Conservation (phyloP, 2,329 filamentous ascomycete species). For the Aspergillus niger region DNA sequence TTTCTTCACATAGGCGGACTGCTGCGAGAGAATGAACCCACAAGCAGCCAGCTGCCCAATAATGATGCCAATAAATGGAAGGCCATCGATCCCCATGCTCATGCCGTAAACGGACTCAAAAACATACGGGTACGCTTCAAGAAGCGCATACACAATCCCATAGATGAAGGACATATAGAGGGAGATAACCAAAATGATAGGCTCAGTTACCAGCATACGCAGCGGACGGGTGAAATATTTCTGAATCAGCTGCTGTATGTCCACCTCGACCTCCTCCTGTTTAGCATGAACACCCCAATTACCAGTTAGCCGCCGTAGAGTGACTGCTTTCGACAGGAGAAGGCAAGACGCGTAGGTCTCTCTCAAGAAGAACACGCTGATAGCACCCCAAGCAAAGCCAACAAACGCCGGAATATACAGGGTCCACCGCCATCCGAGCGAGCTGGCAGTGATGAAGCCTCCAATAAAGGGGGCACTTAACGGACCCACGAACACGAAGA, state of each 20-base stretch:
- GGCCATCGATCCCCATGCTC: slow-evolving; percentile 68
- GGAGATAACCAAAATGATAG: slow-evolving; percentile 39
- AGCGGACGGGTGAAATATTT: slow-evolving; percentile 49
- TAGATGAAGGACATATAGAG: slow-evolving; percentile 38
- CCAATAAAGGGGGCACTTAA: slow-evolving; percentile 56
- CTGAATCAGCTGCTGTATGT: slow-evolving; percentile 47
- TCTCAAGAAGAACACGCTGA: slow-evolving; percentile 44
- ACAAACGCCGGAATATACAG: slow-evolving; percentile 53
- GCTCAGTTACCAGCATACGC: slow-evolving; percentile 39
- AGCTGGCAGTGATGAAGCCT: slow-evolving; percentile 54
- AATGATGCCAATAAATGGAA: slow-evolving; percentile 85
- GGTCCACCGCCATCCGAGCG: slow-evolving; percentile 54
- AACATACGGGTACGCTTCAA: slow-evolving; percentile 40
- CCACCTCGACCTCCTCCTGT: slow-evolving; percentile 52
- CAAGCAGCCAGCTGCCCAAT: slow-evolving; percentile 70
- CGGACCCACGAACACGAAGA: slow-evolving; percentile 55
- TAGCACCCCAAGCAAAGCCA: slow-evolving; percentile 47
- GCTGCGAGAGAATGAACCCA: slow-evolving; percentile 62
- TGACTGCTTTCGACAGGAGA: slow-evolving; percentile 53
- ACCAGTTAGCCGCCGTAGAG: slow-evolving; percentile 52
- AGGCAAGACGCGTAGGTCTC: slow-evolving; percentile 57
- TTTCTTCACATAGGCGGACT: slow-evolving; percentile 69
- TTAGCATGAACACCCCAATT: slow-evolving; percentile 61
- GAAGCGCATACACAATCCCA: slow-evolving; percentile 29
- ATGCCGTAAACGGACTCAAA: slow-evolving; percentile 64